Conservation (phyloP, 1,284 basidiomycete genomes). For the Earliella scabrosa region DNA sequence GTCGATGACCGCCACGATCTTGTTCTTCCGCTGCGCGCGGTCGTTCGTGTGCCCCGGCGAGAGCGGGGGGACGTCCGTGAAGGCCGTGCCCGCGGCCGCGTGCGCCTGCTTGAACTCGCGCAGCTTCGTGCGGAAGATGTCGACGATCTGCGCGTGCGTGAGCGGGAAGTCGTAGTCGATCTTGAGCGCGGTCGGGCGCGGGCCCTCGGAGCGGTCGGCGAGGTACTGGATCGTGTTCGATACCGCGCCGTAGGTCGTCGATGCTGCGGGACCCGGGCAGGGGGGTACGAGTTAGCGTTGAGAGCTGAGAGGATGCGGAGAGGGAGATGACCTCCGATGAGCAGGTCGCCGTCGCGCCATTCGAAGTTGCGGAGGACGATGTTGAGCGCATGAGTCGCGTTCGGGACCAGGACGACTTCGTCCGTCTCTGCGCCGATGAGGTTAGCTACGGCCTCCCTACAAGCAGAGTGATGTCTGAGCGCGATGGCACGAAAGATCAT, state of each 20-base stretch:
- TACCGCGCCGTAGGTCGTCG: conserved; percentile 65
- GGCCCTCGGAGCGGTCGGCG: conserved; percentile 47
- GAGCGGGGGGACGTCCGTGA: conserved; percentile 29
- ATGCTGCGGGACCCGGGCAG: conserved; percentile 17
- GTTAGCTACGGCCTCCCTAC: conserved; percentile 51
- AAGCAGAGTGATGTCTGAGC: not conserved
- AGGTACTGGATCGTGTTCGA: conserved; percentile 61
- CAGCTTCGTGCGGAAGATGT: conserved; percentile 51
- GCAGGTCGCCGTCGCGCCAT: conserved; percentile 54
- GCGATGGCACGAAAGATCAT: not conserved
- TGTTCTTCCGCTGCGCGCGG: conserved; percentile 37
- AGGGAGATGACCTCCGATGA: conserved; percentile 46
- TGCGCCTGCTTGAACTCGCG: conserved; percentile 41
- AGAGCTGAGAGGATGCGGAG: not conserved
- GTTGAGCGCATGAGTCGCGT: conserved; percentile 70
- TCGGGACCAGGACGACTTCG: conserved; percentile 71
- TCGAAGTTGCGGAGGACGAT: conserved; percentile 68
- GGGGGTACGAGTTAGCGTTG: no score
- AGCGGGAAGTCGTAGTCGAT: conserved; percentile 50
- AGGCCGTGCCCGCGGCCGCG: conserved; percentile 23
- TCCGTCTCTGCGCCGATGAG: conserved; percentile 62
- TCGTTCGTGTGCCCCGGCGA: conserved; percentile 13
- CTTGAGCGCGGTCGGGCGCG: conserved; percentile 21
- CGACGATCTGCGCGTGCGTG: conserved; percentile 61
- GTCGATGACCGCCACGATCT: conserved; percentile 79